Base-by-base conservation (phyloP, 345 rosid genomes). In the Lumnitzera racemosa region DNA sequence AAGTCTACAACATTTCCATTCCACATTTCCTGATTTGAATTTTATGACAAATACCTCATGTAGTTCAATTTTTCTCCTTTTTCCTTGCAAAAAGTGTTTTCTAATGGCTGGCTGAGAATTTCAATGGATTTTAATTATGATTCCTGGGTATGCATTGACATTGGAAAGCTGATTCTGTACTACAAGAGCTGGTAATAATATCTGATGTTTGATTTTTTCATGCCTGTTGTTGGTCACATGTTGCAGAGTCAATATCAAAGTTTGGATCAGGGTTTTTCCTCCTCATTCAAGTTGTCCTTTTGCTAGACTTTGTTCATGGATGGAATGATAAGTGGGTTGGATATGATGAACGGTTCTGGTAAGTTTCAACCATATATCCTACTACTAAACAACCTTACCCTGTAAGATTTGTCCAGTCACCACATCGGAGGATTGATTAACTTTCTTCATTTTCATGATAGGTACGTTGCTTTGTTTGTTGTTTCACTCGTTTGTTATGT, bases 261-360 rank as follows among this genome's bases (percentile, higher is more conserved):
- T 95, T 95, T 58, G 98, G 99, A 64, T 85, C 98, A 20, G 99
- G 99, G 23, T 72, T 95, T 72, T 95, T 95, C 56, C 98, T 90
- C 72, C 95, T 95, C 62, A 88, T 90, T 59, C 98, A 95, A 82
- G 99, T 95, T 77, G 98, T 95, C 61, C 97, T 94, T 82, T 75
- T 95, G 71, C 80, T 90, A 85, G 99, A 95, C 73, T 95, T 95
- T 64, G 98, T 95, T 74, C 98, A 84, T 67, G 90, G 96, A 57
- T 95, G 99, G 99, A 95, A 95, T 84, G 97, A 95, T 74, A 90
- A 84, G 55, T 95, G 96, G 98, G 96, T 88, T 73, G 94, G 91
- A 73, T 95, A 95, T 47, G 87, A 83, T 25, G 96, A 95, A 74
- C 92, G 86, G 80, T 95, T 95, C 78, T 95, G 99, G 99, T 95